These are phyloP conservation scores for Gardenia jasminoides DNA, from an alignment of 257 asterid genomes.

Conservation along the genomic window DNA sequence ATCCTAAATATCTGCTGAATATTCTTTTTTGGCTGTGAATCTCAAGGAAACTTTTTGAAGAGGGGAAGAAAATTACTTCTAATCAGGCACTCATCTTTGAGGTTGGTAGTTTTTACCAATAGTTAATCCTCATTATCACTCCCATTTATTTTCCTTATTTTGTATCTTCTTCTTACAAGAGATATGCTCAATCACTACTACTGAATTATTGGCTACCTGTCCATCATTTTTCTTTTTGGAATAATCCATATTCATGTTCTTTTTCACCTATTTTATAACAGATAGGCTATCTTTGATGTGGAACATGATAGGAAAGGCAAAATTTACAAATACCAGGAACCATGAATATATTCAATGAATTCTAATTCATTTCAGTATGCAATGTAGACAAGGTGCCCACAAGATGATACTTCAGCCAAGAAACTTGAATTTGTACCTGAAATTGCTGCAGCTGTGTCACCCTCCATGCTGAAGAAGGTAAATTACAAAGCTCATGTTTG, in stretches of 20 bases:
- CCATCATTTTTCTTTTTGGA: not conserved
- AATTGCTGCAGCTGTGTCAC: not conserved
- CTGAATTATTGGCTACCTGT: not conserved
- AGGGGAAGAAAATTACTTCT: conserved; percentile 28
- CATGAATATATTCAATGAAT: not conserved
- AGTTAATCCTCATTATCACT: not conserved
- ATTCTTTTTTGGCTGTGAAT: not conserved
- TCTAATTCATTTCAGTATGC: not conserved
- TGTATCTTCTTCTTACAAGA: not conserved
- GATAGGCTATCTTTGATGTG: not conserved
- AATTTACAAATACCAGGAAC: not conserved
- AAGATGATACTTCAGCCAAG: conserved; percentile 10
- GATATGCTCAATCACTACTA: not conserved
- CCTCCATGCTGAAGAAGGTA: not conserved
- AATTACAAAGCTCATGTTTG: not conserved
- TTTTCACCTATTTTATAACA: not conserved
- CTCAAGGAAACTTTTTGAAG: conserved; percentile 61
- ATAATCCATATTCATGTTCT: not conserved
- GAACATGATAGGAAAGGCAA: not conserved
- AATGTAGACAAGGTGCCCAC: conserved; percentile 1
- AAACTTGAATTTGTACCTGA: conserved; percentile 8
- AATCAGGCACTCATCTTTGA: conserved; percentile 42
- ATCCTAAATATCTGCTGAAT: conserved; percentile 18
- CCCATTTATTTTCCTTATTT: not conserved
- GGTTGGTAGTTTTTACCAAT: not conserved